A percentile compares a stretch with the other conserved stretches of the same genome.
Evolutionary conservation across 140 eudicot genomes (phyloP).

Genomic region (Erigeron philadelphicus): DNA sequence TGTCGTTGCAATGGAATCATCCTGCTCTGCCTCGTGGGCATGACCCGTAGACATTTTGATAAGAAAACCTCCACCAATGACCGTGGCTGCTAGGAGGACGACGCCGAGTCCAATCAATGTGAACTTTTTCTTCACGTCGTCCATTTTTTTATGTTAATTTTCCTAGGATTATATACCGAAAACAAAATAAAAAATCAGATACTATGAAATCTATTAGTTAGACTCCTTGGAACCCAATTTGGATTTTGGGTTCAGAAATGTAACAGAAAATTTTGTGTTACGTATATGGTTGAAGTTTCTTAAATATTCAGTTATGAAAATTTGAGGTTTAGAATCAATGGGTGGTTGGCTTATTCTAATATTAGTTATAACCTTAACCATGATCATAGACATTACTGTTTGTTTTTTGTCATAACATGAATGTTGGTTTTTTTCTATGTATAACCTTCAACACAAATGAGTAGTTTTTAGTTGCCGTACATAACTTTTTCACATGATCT

Average conservation of each 20-base stretch:
- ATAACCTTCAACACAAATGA: too few relatives aligned
- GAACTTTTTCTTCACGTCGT: constrained; percentile 25
- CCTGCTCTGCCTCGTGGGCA: background rate
- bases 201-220: constrained; percentile 10
- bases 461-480: too few relatives aligned
- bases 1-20: constrained; percentile 17
- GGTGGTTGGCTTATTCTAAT: constrained; percentile 12
- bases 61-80: constrained; percentile 33
- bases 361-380: background rate
- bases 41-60: background rate
- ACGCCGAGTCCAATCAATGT: constrained; percentile 26
- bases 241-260: constrained; percentile 18
- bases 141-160: constrained; percentile 24
- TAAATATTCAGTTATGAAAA: constrained; percentile 14
- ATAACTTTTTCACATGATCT: too few relatives aligned
- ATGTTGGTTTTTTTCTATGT: background rate
- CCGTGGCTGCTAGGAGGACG: constrained; percentile 33
- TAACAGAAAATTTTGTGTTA: background rate
- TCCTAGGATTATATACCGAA: constrained; percentile 4
- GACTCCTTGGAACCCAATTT: constrained; percentile 14
- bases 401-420: background rate
- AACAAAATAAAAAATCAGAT: constrained; percentile 7
- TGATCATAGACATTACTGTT: background rate
- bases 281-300: constrained; percentile 15
- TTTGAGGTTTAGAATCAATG: constrained; percentile 18